Evolutionary conservation across 2,329 filamentous ascomycete genomes (phyloP), one percentile per base, ranked within the genome.

Genomic region (Xylaria sp.): DNA sequence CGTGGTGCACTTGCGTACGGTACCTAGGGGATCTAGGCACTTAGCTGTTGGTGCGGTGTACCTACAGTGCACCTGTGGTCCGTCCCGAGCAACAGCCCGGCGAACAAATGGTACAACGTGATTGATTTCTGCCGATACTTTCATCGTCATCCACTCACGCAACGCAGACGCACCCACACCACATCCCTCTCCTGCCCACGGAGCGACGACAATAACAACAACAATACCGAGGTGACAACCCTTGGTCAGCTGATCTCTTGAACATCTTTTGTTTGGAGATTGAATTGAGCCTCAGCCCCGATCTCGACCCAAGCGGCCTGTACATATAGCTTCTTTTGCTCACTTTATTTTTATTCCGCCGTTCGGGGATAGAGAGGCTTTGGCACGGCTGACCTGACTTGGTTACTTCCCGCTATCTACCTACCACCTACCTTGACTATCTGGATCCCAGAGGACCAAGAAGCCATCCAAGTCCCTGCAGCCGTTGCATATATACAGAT

Each of bases 51-150:
- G 50, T 32, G 50, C 6, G 28, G 20, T 51, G 20, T 28, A 28
- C 28, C 28, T 10, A n/a, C 51, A 34, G 25, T 54, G 25, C 25
- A 32, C 25, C 48, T 51, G 50, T 12, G 6, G 50, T 52, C 20
- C 13, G 34, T 37, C 34, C 34, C 34, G 34, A 37, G 34, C 7
- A 37, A 37, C 34, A 9, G 34, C 34, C 50, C 23, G 37, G 28
- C 41, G 56, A 18, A 32, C 63, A 62, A 66, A 56, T 56, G 20
- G 41, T 18, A 44, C 63, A 41, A 37, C 64, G 25, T 52, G 65
- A 65, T 65, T 63, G 61, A 68, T 68, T 70, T 70, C 69, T 70
- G 69, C 69, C 65, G 68, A 68, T 28, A 44, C 58, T 52, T 70
- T 61, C 69, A 71, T 68, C 69, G 66, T 69, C 69, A 71, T 71